Conservation (phyloP, 805 yeast species). For the Wickerhamiella cacticola region DNA sequence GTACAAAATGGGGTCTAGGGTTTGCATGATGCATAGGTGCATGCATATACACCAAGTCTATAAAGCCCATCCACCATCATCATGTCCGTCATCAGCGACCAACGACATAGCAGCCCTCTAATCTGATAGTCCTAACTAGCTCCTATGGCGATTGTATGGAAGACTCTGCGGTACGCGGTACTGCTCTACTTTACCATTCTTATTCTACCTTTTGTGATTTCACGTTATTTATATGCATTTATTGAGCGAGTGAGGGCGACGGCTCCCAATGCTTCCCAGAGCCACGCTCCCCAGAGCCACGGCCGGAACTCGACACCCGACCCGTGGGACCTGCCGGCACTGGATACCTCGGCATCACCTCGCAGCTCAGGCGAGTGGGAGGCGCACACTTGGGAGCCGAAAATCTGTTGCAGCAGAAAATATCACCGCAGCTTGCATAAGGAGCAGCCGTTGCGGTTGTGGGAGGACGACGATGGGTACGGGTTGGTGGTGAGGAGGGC, state of each 20-base stretch:
- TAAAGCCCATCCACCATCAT: background rate
- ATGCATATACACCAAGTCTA: background rate
- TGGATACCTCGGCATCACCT: background rate
- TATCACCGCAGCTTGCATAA: conserved; percentile 1
- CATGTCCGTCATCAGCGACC: no score
- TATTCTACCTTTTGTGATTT: background rate
- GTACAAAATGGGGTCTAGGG: conserved; percentile 2
- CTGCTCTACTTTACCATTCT: conserved; percentile 5
- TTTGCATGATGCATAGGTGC: background rate
- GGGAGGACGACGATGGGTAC: conserved; percentile 13
- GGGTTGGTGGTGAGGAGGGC: background rate
- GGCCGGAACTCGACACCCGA: no score
- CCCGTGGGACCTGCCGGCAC: background rate
- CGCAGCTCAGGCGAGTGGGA: conserved; percentile 11
- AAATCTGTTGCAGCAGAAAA: background rate
- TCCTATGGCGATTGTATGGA: background rate
- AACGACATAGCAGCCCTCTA: no score
- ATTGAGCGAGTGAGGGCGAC: background rate
- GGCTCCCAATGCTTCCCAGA: no score
- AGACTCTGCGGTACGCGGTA: background rate
- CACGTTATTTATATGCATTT: background rate
- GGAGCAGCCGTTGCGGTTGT: background rate
- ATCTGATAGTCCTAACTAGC: background rate
- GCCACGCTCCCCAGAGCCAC: no score
- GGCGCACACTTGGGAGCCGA: background rate